These are phyloP conservation scores for Podaxis pistillaris DNA, from an alignment of 768 basidiomycete species.

Conservation along the genomic window DNA sequence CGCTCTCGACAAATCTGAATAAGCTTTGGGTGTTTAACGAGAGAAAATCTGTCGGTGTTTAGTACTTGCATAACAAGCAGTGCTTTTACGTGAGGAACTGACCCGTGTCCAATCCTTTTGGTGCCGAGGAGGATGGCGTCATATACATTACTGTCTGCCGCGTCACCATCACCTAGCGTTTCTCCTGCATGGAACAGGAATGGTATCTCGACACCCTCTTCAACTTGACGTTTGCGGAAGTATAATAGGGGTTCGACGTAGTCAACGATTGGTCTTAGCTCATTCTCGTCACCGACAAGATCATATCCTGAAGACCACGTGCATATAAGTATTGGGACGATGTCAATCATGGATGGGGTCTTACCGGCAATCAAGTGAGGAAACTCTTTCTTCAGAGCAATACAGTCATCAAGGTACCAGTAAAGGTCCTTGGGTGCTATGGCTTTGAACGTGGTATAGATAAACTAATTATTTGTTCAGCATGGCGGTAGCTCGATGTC, in stretches of 20 bases:
- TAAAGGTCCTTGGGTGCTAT: slow-evolving; percentile 55
- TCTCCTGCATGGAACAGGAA: slow-evolving; percentile 85
- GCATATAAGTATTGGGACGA: background rate
- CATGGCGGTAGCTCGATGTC: background rate
- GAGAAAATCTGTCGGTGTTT: slow-evolving; percentile 51
- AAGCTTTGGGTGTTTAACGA: slow-evolving; percentile 75
- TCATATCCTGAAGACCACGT: slow-evolving; percentile 59
- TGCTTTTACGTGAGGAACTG: background rate
- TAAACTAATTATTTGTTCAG: background rate
- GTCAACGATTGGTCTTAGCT: slow-evolving; percentile 53
- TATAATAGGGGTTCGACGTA: slow-evolving; percentile 59
- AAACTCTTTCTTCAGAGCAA: slow-evolving; percentile 69
- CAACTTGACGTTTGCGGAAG: slow-evolving; percentile 56
- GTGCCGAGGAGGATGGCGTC: slow-evolving; percentile 81
- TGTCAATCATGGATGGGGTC: background rate
- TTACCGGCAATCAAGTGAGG: slow-evolving; percentile 44
- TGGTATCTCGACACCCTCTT: slow-evolving; percentile 62
- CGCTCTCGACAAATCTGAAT: slow-evolving; percentile 64
- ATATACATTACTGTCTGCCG: slow-evolving; percentile 72
- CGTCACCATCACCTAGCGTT: slow-evolving; percentile 72
- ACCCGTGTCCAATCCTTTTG: slow-evolving; percentile 83
- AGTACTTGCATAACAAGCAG: background rate
- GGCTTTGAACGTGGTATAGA: slow-evolving; percentile 35
- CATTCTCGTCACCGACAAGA: slow-evolving; percentile 76
- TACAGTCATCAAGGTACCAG: slow-evolving; percentile 73